Conservation (phyloP, 495 filamentous ascomycete species). For the Xylaria intraflava region DNA sequence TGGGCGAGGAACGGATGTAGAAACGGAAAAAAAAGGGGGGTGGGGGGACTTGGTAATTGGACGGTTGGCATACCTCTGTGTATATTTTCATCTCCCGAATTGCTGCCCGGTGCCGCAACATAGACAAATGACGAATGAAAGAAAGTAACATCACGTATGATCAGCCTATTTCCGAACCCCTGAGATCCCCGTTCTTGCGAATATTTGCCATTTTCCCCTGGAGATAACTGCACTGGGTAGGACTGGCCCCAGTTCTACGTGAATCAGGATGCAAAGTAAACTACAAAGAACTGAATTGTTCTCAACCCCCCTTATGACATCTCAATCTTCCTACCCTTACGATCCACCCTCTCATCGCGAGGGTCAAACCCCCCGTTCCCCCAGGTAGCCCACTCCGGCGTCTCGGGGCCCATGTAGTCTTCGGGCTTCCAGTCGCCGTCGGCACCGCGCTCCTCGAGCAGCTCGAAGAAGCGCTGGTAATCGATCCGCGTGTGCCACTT, state of each 20-base stretch:
- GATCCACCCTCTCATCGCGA: constrained; percentile 73
- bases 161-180: constrained; percentile 4
- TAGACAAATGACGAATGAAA: constrained; percentile 26
- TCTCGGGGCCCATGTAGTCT: constrained; percentile 78
- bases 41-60: constrained; percentile 1
- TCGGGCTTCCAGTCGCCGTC: constrained; percentile 71
- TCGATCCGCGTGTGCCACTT: constrained; percentile 91
- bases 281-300: constrained; percentile 1
- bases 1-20: constrained; percentile 3
- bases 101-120: constrained; percentile 18
- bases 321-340: constrained; percentile 57
- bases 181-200: background rate
- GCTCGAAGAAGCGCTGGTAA: constrained; percentile 81
- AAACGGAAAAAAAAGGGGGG: background rate
- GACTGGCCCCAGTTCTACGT: background rate
- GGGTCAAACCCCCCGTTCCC: constrained; percentile 92
- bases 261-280: background rate
- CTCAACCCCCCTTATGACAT: constrained; percentile 12
- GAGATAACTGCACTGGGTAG: background rate
- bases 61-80: constrained; percentile 7
- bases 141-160: constrained; percentile 8
- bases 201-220: background rate
- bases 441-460: constrained; percentile 60
- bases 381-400: constrained; percentile 92
- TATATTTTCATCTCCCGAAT: constrained; percentile 12